These are phyloP conservation scores for Naematelia aurantialba DNA, from an alignment of 768 basidiomycete genomes.

Conservation along the genomic window DNA sequence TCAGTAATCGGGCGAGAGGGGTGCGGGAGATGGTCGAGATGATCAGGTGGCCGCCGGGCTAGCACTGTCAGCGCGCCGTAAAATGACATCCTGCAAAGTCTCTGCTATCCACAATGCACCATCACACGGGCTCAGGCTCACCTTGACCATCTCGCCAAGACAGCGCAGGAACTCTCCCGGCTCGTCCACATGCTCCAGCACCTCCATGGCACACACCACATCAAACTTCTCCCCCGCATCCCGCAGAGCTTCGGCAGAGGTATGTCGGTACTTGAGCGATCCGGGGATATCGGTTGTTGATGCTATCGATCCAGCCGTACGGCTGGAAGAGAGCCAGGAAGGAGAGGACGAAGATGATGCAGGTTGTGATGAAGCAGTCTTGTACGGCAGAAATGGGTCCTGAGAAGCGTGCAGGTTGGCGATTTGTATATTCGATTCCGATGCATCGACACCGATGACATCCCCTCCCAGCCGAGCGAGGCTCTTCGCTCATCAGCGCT, in stretches of 20 bases:
- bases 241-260: conserved; percentile 70
- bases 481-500: conserved; percentile 57
- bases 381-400: conserved; percentile 61
- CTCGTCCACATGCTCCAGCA: conserved; percentile 94
- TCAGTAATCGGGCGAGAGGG: conserved; percentile 65
- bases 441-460: conserved; percentile 91
- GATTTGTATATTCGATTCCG: conserved; percentile 76
- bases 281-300: conserved; percentile 7
- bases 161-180: conserved; percentile 76
- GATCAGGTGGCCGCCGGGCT: conserved; percentile 96
- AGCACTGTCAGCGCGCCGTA: no score
- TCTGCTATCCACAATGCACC: no score
- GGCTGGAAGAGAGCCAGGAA: conserved; percentile 17
- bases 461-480: conserved; percentile 79
- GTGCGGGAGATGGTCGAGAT: conserved; percentile 91
- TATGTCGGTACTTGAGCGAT: conserved; percentile 64
- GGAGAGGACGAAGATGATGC: conserved; percentile 31
- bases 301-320: neutral
- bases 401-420: conserved; percentile 74
- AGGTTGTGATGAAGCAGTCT: neutral
- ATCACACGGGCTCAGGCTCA: conserved; percentile 48
- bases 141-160: conserved; percentile 82
- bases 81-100: no score
- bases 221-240: conserved; percentile 66
- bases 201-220: conserved; percentile 95